Evolutionary conservation across 805 yeast species (phyloP), one percentile per base, ranked within the genome.

Genomic region (Lachancea meyersii): DNA sequence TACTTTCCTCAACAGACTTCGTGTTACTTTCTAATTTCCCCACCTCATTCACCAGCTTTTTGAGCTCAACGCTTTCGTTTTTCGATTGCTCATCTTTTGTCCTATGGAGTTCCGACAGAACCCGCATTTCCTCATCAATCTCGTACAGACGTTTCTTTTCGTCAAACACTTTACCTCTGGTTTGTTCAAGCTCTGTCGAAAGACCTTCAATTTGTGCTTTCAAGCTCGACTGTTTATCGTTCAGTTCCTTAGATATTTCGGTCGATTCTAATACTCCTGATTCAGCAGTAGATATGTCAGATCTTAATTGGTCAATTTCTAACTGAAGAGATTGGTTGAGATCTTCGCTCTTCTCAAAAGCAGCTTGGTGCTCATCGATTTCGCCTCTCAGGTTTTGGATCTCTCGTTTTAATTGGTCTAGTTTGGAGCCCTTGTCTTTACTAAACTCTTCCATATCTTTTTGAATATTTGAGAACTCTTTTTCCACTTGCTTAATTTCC

Each of bases 391-490:
- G 59, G 6, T 54, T 49, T 9, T 57, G 54, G 19, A 82, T 70
- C 47, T 83, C 87, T 4, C 54, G 47, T 49, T 76, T 73, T 32
- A 84, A 65, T 53, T 83, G 77, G 38, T 76, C 77, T 46, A 94
- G 69, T 60, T 91, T 94, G 1, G 82, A 75, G 1, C 89, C 86
- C 52, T 88, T 89, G 59, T 94, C 83, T 34, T 67, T 68, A 46
- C 75, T 77, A 58, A 88, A 91, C 53, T 93, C 97, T 40, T 73
- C 70, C 68, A 88, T 85, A 59, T 93, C 97, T 14, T 68, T 73
- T 55, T 84, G 85, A 41, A 85, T 79, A 6, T 58, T 57, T 3
- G 53, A 50, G 10, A 85, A 73, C 22, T 80, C 83, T 0, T 44
- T 45, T 24, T 67, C 58, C 31, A 68, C 69, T 2, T 52, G 16